phyloP scores from a whole-genome alignment of 2,329 filamentous ascomycete genomes.

The Botrytis fragariae region DNA sequence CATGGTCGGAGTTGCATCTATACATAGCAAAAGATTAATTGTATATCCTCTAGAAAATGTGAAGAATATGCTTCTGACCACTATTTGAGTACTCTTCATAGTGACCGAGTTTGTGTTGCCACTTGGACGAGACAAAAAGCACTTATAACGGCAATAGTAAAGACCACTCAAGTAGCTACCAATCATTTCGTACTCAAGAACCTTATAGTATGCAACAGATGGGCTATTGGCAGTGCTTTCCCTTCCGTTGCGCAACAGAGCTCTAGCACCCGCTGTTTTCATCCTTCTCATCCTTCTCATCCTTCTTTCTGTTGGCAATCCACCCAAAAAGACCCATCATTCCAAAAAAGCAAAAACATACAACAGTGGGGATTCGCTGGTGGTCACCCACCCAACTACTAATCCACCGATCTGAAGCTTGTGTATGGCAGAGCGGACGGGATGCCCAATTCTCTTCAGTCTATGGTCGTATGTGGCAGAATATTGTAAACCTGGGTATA shows the following conservation, averaged over 20 bases:
- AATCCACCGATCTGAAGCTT: too few species aligned
- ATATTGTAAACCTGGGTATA: accelerated
- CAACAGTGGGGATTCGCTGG: too few species aligned
- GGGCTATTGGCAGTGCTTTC: neutral
- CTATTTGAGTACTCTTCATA: neutral
- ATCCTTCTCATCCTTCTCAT: neutral
- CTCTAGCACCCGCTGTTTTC: neutral
- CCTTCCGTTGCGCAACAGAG: neutral
- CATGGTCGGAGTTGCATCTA: neutral
- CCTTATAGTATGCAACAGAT: neutral
- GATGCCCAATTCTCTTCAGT: too few species aligned
- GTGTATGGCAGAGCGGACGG: too few species aligned
- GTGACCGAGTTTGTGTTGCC: neutral
- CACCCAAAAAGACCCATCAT: too few species aligned
- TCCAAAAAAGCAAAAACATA: too few species aligned
- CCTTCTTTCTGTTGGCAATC: too few species aligned
- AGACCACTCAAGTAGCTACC: neutral
- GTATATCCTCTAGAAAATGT: neutral
- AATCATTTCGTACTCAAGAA: neutral
- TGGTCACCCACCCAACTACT: too few species aligned
- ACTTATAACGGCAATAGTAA: neutral
- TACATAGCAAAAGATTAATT: too few species aligned
- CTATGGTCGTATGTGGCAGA: neutral
- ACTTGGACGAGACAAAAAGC: neutral
- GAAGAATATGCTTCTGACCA: neutral